Evolutionary conservation across 2,329 filamentous ascomycete species (phyloP).

Genomic region (Phyllosticta citribraziliensis): DNA sequence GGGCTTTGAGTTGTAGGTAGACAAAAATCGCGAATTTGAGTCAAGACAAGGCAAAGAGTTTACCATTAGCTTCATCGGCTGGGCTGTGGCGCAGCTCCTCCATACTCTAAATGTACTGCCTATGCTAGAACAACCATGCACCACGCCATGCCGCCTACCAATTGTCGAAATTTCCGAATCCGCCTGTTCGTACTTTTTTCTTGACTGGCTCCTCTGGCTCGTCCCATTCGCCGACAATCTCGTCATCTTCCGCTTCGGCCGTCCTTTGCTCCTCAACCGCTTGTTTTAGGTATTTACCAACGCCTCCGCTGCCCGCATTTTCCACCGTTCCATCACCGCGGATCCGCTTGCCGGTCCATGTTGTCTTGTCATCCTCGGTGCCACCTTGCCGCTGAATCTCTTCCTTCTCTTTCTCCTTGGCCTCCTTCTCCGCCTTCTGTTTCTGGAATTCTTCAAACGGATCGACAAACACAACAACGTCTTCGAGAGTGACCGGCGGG

Average conservation of each 20-base stretch:
- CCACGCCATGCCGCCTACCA: slow-evolving; percentile 50
- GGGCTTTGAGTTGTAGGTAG: neutral
- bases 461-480: slow-evolving; percentile 80
- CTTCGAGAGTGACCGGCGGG: slow-evolving; percentile 59
- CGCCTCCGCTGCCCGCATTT: slow-evolving; percentile 33
- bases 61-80: neutral
- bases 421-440: slow-evolving; percentile 44
- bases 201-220: slow-evolving; percentile 52
- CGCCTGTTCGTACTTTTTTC: slow-evolving; percentile 71
- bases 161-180: slow-evolving; percentile 89
- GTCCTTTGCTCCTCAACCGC: slow-evolving; percentile 32
- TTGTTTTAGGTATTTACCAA: slow-evolving; percentile 76
- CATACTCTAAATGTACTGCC: neutral
- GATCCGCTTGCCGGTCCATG: slow-evolving; percentile 93
- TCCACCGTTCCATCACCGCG: slow-evolving; percentile 54
- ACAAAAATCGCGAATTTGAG: neutral
- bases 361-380: slow-evolving; percentile 78
- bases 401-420: slow-evolving; percentile 53
- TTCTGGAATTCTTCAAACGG: slow-evolving; percentile 91
- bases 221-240: slow-evolving; percentile 44
- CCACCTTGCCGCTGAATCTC: slow-evolving; percentile 56
- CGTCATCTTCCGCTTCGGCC: slow-evolving; percentile 38
- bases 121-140: neutral
- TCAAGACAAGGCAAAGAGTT: too few relatives aligned
- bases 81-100: neutral